phyloP scores from a whole-genome alignment of 139 green algal genomes.

The Chlamydomonas incerta region DNA sequence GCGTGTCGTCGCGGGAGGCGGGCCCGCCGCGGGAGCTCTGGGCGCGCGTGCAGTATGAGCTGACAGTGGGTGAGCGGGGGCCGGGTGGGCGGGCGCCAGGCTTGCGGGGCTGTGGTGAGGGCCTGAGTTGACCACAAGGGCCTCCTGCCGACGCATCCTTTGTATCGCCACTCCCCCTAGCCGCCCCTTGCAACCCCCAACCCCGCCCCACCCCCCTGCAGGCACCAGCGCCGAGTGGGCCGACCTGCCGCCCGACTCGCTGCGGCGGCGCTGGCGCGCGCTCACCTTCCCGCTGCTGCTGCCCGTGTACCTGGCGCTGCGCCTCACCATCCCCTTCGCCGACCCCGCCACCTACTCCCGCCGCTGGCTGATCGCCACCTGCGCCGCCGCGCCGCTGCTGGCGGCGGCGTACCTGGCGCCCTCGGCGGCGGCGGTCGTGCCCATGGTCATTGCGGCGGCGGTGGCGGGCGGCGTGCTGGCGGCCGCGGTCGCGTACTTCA shows the following conservation, averaged over 20 bases:
- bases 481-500: slow-evolving; percentile 26
- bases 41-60: slow-evolving; percentile 47
- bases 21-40: slow-evolving; percentile 8
- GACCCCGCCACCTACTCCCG: slow-evolving; percentile 67
- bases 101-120: too few relatives aligned
- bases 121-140: too few relatives aligned
- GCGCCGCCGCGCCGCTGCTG: slow-evolving; percentile 51
- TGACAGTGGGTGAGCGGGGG: slow-evolving; percentile 48
- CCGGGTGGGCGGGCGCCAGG: too few relatives aligned
- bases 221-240: slow-evolving; percentile 61
- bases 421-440: neutral
- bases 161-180: neutral
- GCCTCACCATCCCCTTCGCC: slow-evolving; percentile 63
- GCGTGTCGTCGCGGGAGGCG: neutral
- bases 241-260: slow-evolving; percentile 25
- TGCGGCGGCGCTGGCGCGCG: slow-evolving; percentile 37
- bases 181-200: neutral
- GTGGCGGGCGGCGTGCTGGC: slow-evolving; percentile 23
- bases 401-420: slow-evolving; percentile 41
- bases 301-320: slow-evolving; percentile 57
- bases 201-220: neutral
- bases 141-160: too few relatives aligned
- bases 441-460: slow-evolving; percentile 2
- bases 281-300: slow-evolving; percentile 59
- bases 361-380: slow-evolving; percentile 72